Base-by-base conservation (phyloP, 768 basidiomycete genomes). In the Serpula lacrymans region DNA sequence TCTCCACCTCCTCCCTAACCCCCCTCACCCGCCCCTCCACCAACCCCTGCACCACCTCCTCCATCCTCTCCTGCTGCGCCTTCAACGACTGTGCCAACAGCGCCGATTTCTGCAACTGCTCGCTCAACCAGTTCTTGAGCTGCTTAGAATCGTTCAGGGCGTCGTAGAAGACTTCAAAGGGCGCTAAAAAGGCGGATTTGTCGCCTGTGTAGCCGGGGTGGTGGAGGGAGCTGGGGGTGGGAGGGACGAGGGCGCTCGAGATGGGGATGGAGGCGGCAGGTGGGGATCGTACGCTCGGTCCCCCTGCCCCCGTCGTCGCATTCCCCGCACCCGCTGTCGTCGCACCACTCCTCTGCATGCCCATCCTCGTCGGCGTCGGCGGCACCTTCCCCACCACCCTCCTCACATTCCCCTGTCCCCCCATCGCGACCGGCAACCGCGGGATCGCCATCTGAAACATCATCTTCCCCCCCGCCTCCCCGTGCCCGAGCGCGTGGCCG, bases 101-200 rank as follows among this genome's bases (percentile, higher is more conserved):
- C 39, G 74, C 77, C 25, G 82, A 80, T 54, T 75, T 77, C 47
- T 77, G 72, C 24, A 90, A 63, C 60, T 91, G 88, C 32, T 86
- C 84, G 17, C 71, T 67, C 6, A 92, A 70, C 82, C 88, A 88
- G 26, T 58, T 53, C 63, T 90, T 89, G 42, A 92, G 75, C 53
- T 87, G 78, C 54, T 78, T 82, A 12, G 84, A 80, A 58, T 90
- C 90, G 40, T 81, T 75, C 23, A 93, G 75, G 3, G 88, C 82
- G 44, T 92, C 88, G 56, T 90, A 93, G 60, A 93, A 92, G 37
- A 74, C 60, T 53, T 84, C 86, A 49, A 92, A 93, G 3, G 87
- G 88, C 0, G 83, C 79, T 34, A 93, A 64, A 60, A 93, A 93
- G 14, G 87, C 82, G 1, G 77, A 68, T 57, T 84, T 88, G 53